phyloP scores from a whole-genome alignment of 768 basidiomycete genomes.

The Albatrellus ellisii region DNA sequence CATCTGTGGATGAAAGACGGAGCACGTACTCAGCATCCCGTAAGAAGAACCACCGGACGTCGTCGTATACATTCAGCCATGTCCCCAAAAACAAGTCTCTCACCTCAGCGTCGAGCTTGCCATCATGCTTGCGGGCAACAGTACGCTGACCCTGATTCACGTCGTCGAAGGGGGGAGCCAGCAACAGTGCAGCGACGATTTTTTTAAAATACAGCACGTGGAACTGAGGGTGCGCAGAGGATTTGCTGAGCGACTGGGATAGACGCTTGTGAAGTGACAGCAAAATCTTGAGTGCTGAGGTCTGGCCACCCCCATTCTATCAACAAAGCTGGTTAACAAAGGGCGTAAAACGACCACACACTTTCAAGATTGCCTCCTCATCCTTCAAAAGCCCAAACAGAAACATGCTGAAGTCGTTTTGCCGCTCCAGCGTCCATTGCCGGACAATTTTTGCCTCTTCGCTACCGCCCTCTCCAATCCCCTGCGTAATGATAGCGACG shows the following conservation, averaged over 20 bases:
- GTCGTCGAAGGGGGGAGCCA: constrained; percentile 42
- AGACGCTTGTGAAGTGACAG: constrained; percentile 69
- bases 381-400: constrained; percentile 63
- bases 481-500: constrained; percentile 43
- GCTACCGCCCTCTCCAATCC: constrained; percentile 40
- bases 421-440: constrained; percentile 67
- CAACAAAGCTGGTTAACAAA: constrained; percentile 5
- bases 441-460: constrained; percentile 47
- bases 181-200: constrained; percentile 43
- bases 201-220: constrained; percentile 56
- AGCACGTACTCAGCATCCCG: constrained; percentile 54
- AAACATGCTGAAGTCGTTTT: constrained; percentile 57
- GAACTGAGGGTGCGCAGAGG: constrained; percentile 42
- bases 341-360: constrained; percentile 23
- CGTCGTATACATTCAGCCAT: constrained; percentile 70
- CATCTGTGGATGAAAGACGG: background rate
- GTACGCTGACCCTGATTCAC: constrained; percentile 10
- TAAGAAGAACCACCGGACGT: constrained; percentile 84
- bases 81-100: constrained; percentile 49
- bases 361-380: constrained; percentile 61
- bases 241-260: constrained; percentile 45
- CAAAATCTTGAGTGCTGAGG: constrained; percentile 58
- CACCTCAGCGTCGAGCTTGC: constrained; percentile 43
- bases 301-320: constrained; percentile 27
- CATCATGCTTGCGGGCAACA: constrained; percentile 16